These are phyloP conservation scores for Sarocladium strictum DNA, from an alignment of 2,329 filamentous ascomycete genomes.

Conservation along the genomic window DNA sequence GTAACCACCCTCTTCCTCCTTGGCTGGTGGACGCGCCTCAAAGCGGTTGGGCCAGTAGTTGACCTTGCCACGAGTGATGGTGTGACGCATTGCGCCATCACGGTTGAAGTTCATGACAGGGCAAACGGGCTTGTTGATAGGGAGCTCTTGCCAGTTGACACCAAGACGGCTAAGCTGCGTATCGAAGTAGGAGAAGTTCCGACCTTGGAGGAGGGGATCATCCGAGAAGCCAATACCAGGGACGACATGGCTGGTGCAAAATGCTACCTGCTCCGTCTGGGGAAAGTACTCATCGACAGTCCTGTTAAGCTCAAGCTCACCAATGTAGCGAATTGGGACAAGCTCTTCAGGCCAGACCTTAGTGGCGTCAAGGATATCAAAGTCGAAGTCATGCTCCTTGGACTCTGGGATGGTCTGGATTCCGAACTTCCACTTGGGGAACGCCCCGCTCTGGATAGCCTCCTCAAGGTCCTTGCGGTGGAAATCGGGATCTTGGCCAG, in stretches of 20 bases:
- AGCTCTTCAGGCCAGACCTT: slow-evolving; percentile 81
- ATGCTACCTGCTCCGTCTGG: slow-evolving; percentile 77
- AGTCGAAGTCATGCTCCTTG: slow-evolving; percentile 71
- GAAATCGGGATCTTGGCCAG: slow-evolving; percentile 72
- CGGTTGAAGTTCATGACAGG: slow-evolving; percentile 73
- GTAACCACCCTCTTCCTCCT: slow-evolving; percentile 58
- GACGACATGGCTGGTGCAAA: slow-evolving; percentile 74
- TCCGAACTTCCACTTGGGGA: slow-evolving; percentile 74
- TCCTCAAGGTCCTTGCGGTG: slow-evolving; percentile 71
- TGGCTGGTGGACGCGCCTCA: slow-evolving; percentile 63
- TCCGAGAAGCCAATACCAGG: slow-evolving; percentile 73
- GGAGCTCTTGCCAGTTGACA: slow-evolving; percentile 1
- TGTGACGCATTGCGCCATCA: slow-evolving; percentile 67
- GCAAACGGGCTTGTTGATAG: slow-evolving; percentile 52
- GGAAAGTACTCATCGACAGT: slow-evolving; percentile 79
- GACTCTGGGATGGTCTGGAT: slow-evolving; percentile 72
- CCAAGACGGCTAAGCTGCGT: slow-evolving; percentile 63
- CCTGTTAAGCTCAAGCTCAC: slow-evolving; percentile 71
- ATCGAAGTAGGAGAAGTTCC: slow-evolving; percentile 63
- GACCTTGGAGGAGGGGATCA: slow-evolving; percentile 67
- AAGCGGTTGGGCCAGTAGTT: slow-evolving; percentile 60
- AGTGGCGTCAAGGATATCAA: slow-evolving; percentile 79
- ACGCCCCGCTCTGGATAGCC: slow-evolving; percentile 66
- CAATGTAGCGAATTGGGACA: slow-evolving; percentile 70
- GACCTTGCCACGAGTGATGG: slow-evolving; percentile 60